Evolutionary conservation across 1,284 basidiomycete species (phyloP), one percentile per base, ranked within the genome.

Genomic region (Boletus semigastroideus): DNA sequence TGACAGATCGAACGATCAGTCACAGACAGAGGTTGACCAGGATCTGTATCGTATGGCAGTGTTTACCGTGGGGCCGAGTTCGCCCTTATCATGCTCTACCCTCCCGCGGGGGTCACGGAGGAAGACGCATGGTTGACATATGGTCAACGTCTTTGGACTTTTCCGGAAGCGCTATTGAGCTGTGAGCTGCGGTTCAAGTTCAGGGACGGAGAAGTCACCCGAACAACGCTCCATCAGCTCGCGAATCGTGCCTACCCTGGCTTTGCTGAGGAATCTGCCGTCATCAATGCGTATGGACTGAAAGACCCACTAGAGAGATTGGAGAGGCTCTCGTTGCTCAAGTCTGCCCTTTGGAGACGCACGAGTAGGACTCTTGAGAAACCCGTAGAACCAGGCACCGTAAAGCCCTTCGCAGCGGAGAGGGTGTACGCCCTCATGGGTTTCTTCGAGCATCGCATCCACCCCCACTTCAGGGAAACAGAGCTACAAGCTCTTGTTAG

Each of bases 401-500:
- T 19, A 3, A 31, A 16, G 3, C 5, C 28, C 30, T 64, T 60
- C 37, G 43, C 42, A 30, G 60, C 58, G 19, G 63, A 64, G 17
- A 62, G 51, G 22, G 66, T 69, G 20, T 66, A 66, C 8, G 56
- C 61, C 8, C 52, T 69, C 1, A 67, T 66, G 66, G 56, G 56
- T 4, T 66, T 69, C 42, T 65, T 69, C 20, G 53, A 62, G 6
- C 65, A 65, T 46, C 65, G 54, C 0, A 66, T 67, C 40, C 38
- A 52, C 16, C 66, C 61, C 12, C 42, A 66, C n/a, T 19, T 36
- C 20, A 8, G 37, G 28, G 63, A 64, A 25, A 65, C 54, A 10
- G 52, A 63, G 22, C 4, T 63, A 19, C 66, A 67, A 46, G 62
- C 66, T 4, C 53, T 64, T 5, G 61, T 48, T 1, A 51, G 63